A percentile compares a stretch with the other conserved stretches of the same genome.
These are phyloP conservation scores for Fusarium pseudoanthophilum DNA, from an alignment of 2,329 filamentous ascomycete genomes.

Conservation along the genomic window DNA sequence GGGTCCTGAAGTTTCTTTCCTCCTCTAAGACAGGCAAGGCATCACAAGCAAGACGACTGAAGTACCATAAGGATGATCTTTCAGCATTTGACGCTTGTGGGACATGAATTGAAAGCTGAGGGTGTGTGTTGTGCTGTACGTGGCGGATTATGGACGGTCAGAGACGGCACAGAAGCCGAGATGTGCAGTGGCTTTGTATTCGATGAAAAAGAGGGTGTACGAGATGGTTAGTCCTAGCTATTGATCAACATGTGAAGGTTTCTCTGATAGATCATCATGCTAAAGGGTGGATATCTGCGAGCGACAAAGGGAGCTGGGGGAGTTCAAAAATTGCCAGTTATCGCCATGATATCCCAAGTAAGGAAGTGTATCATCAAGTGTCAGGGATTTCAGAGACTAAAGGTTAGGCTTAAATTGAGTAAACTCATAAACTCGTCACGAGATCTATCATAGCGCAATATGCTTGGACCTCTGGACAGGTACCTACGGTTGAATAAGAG, in stretches of 20 bases:
- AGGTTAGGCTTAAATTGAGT: neutral
- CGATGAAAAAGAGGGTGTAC: conserved; percentile 29
- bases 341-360: neutral
- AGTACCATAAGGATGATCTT: neutral
- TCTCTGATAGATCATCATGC: neutral
- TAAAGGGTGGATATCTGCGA: neutral
- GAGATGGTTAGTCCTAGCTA: conserved; percentile 3
- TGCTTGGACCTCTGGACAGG: neutral
- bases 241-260: conserved; percentile 3
- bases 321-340: neutral
- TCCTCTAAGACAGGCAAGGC: too few relatives aligned
- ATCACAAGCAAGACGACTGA: neutral
- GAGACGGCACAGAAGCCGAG: conserved; percentile 31
- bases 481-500: neutral
- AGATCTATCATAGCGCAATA: neutral
- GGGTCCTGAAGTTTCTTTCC: neutral
- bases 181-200: conserved; percentile 15
- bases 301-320: neutral
- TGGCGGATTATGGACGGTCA: conserved; percentile 27
- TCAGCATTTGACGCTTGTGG: conserved; percentile 9
- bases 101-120: conserved; percentile 7
- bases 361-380: neutral
- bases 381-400: neutral
- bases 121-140: conserved; percentile 26
- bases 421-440: neutral